Percentiles rank a stretch among this genome's conserved stretches.
Conservation (phyloP, 2,329 filamentous ascomycete species). For the Thelonectria olida region DNA sequence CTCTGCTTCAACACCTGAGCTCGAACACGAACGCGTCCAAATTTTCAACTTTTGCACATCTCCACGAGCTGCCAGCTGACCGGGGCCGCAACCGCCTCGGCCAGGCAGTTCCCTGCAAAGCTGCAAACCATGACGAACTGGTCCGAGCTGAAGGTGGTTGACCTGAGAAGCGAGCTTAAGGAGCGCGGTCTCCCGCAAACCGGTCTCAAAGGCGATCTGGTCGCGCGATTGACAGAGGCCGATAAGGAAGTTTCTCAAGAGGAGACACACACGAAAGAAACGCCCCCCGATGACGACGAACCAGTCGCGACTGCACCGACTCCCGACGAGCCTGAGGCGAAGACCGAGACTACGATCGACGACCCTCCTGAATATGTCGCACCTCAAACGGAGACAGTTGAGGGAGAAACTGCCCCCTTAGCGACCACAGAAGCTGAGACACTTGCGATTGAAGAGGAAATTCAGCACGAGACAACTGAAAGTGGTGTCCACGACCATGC, state of each 20-base stretch:
- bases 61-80: neutral
- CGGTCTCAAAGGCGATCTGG: constrained; percentile 77
- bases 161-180: constrained; percentile 80
- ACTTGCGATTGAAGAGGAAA: constrained; percentile 1
- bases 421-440: constrained; percentile 7
- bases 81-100: constrained; percentile 6
- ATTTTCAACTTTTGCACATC: neutral
- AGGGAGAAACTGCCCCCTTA: neutral
- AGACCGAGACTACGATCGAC: constrained; percentile 12
- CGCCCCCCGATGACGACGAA: constrained; percentile 25
- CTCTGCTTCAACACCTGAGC: neutral
- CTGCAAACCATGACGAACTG: constrained; percentile 57
- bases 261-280: constrained; percentile 22
- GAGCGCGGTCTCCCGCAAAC: constrained; percentile 73
- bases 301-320: constrained; percentile 14
- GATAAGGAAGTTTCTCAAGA: constrained; percentile 23
- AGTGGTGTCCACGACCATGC: constrained; percentile 18
- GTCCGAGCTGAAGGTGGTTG: constrained; percentile 74
- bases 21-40: neutral
- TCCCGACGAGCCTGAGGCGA: constrained; percentile 24
- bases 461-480: constrained; percentile 15
- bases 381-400: constrained; percentile 2
- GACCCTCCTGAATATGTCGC: constrained; percentile 10
- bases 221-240: constrained; percentile 65
- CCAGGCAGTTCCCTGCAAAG: constrained; percentile 30